Evolutionary conservation across 2,329 filamentous ascomycete species (phyloP).

Genomic region (Tolypocladium ovalisporum): DNA sequence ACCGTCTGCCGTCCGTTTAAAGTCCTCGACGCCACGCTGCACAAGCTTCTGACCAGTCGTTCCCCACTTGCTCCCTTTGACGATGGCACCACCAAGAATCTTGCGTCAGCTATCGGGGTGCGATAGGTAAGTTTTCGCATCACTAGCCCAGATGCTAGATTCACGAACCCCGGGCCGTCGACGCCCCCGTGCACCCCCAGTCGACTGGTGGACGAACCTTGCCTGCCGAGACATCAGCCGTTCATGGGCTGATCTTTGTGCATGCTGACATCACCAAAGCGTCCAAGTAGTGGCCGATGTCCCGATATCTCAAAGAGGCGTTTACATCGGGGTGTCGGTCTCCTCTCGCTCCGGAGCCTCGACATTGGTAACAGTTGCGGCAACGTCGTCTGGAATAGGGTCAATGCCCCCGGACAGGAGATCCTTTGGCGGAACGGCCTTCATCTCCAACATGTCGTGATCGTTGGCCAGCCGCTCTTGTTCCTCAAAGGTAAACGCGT

Average conservation of each 20-base stretch:
- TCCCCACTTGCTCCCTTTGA: neutral
- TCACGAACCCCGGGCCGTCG: neutral
- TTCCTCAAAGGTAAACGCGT: constrained; percentile 49
- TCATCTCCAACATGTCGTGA: constrained; percentile 37
- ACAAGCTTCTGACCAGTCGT: neutral
- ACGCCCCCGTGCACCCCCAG: neutral
- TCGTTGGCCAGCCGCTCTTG: constrained; percentile 40
- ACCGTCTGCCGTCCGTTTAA: neutral
- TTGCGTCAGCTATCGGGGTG: neutral
- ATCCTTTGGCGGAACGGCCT: constrained; percentile 20
- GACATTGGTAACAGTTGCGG: neutral
- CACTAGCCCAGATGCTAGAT: neutral
- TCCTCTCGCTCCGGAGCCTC: neutral
- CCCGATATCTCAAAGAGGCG: neutral
- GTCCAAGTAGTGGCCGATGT: neutral
- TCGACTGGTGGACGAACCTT: neutral
- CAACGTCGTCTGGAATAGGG: neutral
- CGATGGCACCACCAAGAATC: neutral
- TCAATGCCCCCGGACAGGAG: constrained; percentile 7
- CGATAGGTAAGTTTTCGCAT: neutral
- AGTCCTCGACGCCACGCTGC: neutral
- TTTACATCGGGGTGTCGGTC: neutral
- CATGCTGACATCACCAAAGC: neutral
- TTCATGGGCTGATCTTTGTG: neutral
- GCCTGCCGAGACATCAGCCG: constrained; percentile 2